phyloP scores from a whole-genome alignment of 164 flowering plant genomes.

The Liquidambar formosana region DNA sequence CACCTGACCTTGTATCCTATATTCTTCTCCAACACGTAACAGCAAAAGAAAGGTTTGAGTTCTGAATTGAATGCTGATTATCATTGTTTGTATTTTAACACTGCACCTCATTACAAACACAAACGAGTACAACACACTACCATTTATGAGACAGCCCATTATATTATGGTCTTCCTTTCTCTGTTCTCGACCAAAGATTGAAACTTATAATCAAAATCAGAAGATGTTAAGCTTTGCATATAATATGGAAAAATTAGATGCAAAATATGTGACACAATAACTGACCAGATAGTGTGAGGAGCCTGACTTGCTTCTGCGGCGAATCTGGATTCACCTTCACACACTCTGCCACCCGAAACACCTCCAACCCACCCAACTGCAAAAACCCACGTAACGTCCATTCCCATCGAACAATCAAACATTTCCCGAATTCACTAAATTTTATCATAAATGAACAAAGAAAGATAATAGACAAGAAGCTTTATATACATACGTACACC shows the following conservation, averaged over 20 bases:
- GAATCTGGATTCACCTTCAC: conserved; percentile 94
- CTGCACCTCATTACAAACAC: no score
- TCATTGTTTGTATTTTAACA: no score
- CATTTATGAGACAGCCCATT: not conserved
- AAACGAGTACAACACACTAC: no score
- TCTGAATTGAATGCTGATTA: no score
- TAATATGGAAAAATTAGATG: not conserved
- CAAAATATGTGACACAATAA: conserved; percentile 1
- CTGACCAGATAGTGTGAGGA: conserved; percentile 82
- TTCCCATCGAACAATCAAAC: not conserved
- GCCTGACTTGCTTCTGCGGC: conserved; percentile 86
- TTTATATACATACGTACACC: no score
- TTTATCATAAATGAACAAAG: not conserved
- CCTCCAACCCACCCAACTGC: conserved; percentile 71
- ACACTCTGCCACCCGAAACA: conserved; percentile 51
- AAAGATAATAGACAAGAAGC: no score
- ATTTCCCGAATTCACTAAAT: not conserved
- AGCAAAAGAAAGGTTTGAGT: no score
- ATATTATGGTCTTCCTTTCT: not conserved
- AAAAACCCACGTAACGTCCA: conserved; percentile 9
- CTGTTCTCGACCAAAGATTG: not conserved
- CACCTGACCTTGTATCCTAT: no score
- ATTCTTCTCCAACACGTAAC: no score
- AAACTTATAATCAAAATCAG: not conserved
- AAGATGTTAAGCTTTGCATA: not conserved